These are phyloP conservation scores for Pilobolus umbonatus DNA, from an alignment of 192 early-diverging fungal species.

Conservation along the genomic window DNA sequence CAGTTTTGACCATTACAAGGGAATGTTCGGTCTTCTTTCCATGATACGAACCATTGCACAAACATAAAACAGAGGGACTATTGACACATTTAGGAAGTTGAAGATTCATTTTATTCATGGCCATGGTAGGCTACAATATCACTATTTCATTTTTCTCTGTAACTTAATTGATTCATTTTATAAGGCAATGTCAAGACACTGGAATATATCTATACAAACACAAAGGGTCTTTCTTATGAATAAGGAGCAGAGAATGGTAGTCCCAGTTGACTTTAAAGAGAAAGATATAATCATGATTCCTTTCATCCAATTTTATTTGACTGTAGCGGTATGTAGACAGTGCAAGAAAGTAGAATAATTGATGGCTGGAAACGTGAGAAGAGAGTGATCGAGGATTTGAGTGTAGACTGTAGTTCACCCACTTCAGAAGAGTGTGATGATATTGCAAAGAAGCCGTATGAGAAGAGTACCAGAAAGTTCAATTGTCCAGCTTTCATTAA, in stretches of 20 bases:
- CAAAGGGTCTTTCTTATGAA: slow-evolving; percentile 1
- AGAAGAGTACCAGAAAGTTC: too few species aligned
- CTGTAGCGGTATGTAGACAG: slow-evolving; percentile 6
- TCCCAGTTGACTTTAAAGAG: not conserved
- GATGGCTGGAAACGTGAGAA: too few species aligned
- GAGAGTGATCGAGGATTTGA: too few species aligned
- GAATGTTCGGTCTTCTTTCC: slow-evolving; percentile 6
- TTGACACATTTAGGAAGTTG: slow-evolving; percentile 9
- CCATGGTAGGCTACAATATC: slow-evolving; percentile 10
- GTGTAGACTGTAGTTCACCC: too few species aligned
- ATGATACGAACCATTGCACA: slow-evolving; percentile 14
- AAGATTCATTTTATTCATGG: slow-evolving; percentile 17
- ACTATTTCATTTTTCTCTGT: slow-evolving; percentile 6
- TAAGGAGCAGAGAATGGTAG: slow-evolving; percentile 8
- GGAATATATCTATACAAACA: slow-evolving; percentile 24
- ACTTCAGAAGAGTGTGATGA: too few species aligned
- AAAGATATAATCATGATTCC: slow-evolving; percentile 12
- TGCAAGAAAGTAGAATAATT: not conserved
- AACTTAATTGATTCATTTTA: slow-evolving; percentile 10
- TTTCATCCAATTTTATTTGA: slow-evolving; percentile 1
- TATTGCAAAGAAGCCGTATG: too few species aligned
- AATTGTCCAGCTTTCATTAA: too few species aligned
- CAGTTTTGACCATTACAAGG: slow-evolving; percentile 15
- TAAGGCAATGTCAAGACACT: slow-evolving; percentile 12
- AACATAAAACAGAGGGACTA: not conserved